phyloP scores from a whole-genome alignment of 495 filamentous ascomycete genomes.

The Podospora fimiseda region DNA sequence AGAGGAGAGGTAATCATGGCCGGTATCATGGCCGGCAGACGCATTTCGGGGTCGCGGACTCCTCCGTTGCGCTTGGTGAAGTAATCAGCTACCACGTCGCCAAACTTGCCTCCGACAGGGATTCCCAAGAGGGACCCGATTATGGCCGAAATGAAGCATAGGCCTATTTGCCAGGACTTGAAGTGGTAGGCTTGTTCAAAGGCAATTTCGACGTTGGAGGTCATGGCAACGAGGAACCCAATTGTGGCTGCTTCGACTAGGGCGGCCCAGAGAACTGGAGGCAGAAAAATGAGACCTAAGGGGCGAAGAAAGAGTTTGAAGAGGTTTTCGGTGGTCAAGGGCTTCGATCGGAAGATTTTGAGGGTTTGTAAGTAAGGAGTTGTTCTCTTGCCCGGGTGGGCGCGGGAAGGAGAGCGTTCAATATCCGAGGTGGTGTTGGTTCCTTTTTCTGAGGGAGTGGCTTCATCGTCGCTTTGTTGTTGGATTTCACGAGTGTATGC shows the following conservation, averaged over 20 bases:
- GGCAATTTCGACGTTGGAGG: constrained; percentile 45
- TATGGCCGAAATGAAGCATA: constrained; percentile 44
- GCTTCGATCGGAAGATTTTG: constrained; percentile 28
- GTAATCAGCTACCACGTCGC: constrained; percentile 45
- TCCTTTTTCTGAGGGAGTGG: background rate
- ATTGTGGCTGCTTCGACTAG: constrained; percentile 46
- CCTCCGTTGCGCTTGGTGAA: constrained; percentile 47
- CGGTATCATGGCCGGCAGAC: constrained; percentile 41
- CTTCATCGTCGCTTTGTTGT: background rate
- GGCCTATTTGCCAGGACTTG: constrained; percentile 42
- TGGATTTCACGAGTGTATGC: constrained; percentile 28
- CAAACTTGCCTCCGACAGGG: constrained; percentile 42
- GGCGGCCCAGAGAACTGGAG: constrained; percentile 45
- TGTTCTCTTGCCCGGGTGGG: constrained; percentile 8
- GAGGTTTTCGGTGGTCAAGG: constrained; percentile 39
- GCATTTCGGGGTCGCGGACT: constrained; percentile 51
- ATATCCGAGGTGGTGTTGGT: constrained; percentile 2
- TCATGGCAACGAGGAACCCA: constrained; percentile 48
- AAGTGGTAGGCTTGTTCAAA: constrained; percentile 41
- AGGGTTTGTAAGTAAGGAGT: constrained; percentile 30
- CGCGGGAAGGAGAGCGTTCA: background rate
- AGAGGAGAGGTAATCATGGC: constrained; percentile 41
- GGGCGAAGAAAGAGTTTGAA: constrained; percentile 44
- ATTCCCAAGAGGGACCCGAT: constrained; percentile 45
- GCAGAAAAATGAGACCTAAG: constrained; percentile 40